Evolutionary conservation across 495 filamentous ascomycete genomes (phyloP).

Genomic region (Trichoderma erinaceum): DNA sequence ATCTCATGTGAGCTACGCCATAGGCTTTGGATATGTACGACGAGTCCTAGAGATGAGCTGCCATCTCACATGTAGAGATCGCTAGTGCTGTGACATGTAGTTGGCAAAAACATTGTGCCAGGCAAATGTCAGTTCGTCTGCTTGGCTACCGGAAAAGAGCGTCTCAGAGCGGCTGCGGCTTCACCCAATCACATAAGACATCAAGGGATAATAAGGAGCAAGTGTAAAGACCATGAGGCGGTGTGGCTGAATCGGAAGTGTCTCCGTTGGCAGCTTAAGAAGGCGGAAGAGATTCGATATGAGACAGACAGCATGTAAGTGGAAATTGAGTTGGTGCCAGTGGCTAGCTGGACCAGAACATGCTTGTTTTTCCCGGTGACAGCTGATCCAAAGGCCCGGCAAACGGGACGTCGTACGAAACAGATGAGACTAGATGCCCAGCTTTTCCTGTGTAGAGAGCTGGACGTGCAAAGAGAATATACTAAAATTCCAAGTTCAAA

Average conservation of each 20-base stretch:
- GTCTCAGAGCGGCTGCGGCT: background rate
- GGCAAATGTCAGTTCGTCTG: background rate
- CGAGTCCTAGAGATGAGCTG: too few species aligned
- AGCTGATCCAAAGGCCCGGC: background rate
- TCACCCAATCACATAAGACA: background rate
- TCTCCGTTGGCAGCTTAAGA: background rate
- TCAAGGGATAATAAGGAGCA: background rate
- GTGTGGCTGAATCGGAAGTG: background rate
- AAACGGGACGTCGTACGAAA: background rate
- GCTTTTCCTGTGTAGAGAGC: background rate
- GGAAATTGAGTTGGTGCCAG: background rate
- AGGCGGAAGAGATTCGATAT: background rate
- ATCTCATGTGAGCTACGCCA: background rate
- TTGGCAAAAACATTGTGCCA: background rate
- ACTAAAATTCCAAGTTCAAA: too few species aligned
- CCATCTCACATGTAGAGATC: background rate
- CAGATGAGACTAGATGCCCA: background rate
- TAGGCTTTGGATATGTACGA: background rate
- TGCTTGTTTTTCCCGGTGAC: background rate
- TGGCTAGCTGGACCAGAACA: constrained; percentile 12
- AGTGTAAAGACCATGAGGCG: background rate
- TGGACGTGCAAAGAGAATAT: background rate
- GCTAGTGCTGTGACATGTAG: background rate
- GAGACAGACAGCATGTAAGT: constrained; percentile 7
- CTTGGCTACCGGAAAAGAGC: background rate